Base-by-base conservation (phyloP, 164 flowering plant genomes). In the Macadamia tetraphylla region DNA sequence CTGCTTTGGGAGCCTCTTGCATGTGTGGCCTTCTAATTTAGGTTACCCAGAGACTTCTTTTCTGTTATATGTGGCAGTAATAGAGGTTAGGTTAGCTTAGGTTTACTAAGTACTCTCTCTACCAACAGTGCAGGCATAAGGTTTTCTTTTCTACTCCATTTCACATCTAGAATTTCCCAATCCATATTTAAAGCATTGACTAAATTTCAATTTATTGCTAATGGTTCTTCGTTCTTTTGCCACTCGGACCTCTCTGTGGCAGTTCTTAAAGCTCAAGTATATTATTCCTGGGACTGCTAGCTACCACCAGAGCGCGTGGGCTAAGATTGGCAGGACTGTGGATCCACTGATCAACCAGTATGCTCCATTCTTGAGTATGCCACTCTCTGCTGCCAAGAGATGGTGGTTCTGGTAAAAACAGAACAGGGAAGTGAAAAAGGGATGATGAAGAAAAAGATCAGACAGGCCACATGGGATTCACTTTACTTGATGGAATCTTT, bases 261-360 rank as follows among this genome's bases (percentile, higher is more conserved):
- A 95, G 99, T 78, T 92, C 6, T 64, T 95, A 79, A 95, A 91
- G 85, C 94, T 95, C 61, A 92, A 91, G 99, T 91, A 92, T 79
- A 89, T 87, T 65, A 97, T 95, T 18, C 99, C 99, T 29, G 96
- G 79, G 12, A 88, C 96, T 63, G 88, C 95, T 65, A 82, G 95
- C 29, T 91, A 92, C 76, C 99, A 95, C 79, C 92, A 84, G 63
- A 88, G 96, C 58, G 90, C 79, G 65, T 95, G 99, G 99, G 69
- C 92, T 1, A 91, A 87, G 84, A 86, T 95, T 56, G 96, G 95
- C 58, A 79, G 86, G 79, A 76, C 80, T 8, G 84, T 87, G 0
- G 74, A 76, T 69, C 99, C 98, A 2, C 77, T 84, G 8, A 62
- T 95, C 63, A 71, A 83, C 35, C 90, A 78, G 11, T 87, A 91